Conservation (phyloP, 75 land plant species). For the Larix kaempferi region DNA sequence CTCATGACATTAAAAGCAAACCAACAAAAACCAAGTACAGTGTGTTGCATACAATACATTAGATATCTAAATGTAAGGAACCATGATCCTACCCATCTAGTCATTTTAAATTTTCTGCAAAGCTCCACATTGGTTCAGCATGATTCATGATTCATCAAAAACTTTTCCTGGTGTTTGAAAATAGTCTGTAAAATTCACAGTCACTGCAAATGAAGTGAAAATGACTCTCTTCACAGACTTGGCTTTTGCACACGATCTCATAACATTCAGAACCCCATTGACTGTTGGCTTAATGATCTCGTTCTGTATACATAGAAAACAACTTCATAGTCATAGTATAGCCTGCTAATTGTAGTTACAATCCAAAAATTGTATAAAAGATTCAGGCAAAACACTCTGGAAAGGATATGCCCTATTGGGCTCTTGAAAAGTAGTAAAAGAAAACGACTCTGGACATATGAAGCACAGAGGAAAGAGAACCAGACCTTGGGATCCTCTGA, state of each 20-base stretch:
- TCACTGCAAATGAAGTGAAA: slow-evolving; percentile 66
- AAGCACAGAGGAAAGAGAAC: background rate
- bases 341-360: too few relatives aligned
- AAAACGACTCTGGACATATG: background rate
- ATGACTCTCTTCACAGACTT: slow-evolving; percentile 59
- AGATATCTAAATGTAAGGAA: too few relatives aligned
- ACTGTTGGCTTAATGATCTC: slow-evolving; percentile 62
- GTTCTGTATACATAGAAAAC: slow-evolving; percentile 23
- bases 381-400: too few relatives aligned
- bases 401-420: too few relatives aligned
- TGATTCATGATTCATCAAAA: slow-evolving; percentile 43
- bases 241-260: slow-evolving; percentile 57
- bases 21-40: too few relatives aligned
- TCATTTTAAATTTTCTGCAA: slow-evolving; percentile 10
- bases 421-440: background rate
- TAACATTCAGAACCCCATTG: slow-evolving; percentile 56
- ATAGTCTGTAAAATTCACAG: slow-evolving; percentile 48
- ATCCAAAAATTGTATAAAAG: too few relatives aligned
- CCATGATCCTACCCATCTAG: slow-evolving; percentile 30
- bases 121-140: slow-evolving; percentile 48
- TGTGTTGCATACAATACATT: too few relatives aligned
- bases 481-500: slow-evolving; percentile 18
- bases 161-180: slow-evolving; percentile 33
- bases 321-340: too few relatives aligned
- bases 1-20: too few relatives aligned